Base-by-base conservation (phyloP, 2,329 filamentous ascomycete genomes). In the Pyrenophora tritici-repentis region DNA sequence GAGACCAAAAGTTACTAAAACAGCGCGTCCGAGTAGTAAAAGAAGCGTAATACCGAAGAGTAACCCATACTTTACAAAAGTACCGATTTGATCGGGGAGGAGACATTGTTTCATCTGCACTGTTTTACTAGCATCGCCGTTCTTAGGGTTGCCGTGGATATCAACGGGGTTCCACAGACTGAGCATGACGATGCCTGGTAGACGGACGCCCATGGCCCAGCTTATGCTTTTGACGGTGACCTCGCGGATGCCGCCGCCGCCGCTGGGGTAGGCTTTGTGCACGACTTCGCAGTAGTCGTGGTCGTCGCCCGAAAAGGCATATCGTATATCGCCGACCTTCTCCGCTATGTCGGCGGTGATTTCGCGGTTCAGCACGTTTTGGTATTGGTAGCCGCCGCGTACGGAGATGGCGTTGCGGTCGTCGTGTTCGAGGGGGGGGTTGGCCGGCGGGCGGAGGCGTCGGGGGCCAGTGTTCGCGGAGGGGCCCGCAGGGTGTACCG, bases 261-360 rank as follows among this genome's bases (percentile, higher is more conserved):
- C 83, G 4, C 80, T 81, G 0, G 79, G 76, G 52, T 86, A 84
- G 14, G 84, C 81, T 2, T 86, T 84, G 73, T 99, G 94, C 0
- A 86, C 81, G 6, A 97, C 77, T 66, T 96, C 92, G 75, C 94
- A 99, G 76, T 97, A 97, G 76, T 99, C 94, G 76, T 99, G 94
- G 68, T 99, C 94, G 65, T 99, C 94, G 9, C 94, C 94, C 0
- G 91, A 96, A 69, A 97, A 99, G 36, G 92, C 88, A 59, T 94
- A 88, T 3, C 85, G 81, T 10, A 97, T 84, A 55, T 94, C 90
- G 29, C 91, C 91, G 29, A 96, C 80, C 57, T 86, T 89, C 53
- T 87, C 82, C 35, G 96, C 78, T 32, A 99, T 78, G 43, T 86
- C 85, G 38, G 85, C 81, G 0, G 92, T 94, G 60, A 97, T 85